Percentiles rank a stretch among this genome's conserved stretches.
These are phyloP conservation scores for Hsuehochloa calcarea DNA, from an alignment of 176 grass and related monocot species.

Conservation along the genomic window DNA sequence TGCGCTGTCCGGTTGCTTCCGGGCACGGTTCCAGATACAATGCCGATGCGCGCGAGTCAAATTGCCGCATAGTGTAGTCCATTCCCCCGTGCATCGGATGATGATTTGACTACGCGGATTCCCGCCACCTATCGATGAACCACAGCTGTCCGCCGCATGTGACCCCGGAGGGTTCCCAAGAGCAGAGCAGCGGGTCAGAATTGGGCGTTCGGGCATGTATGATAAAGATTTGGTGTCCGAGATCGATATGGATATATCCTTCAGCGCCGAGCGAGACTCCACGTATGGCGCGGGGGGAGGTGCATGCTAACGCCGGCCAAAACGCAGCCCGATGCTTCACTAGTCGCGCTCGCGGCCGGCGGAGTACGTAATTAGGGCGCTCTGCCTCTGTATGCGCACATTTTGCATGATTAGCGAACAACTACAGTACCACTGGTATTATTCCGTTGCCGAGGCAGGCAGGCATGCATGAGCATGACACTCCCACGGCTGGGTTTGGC, in stretches of 20 bases:
- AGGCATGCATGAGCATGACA: background rate
- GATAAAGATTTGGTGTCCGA: background rate
- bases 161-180: slow-evolving; percentile 36
- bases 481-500: background rate
- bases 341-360: background rate
- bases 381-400: background rate
- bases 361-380: background rate
- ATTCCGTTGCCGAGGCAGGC: background rate
- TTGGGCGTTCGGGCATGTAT: background rate
- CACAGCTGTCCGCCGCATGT: slow-evolving; percentile 37
- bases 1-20: slow-evolving; percentile 46
- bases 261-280: background rate
- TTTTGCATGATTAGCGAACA: background rate
- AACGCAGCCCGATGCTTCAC: background rate
- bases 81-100: slow-evolving; percentile 3
- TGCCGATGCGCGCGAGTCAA: slow-evolving; percentile 10
- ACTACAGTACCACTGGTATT: no score
- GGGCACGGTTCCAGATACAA: slow-evolving; percentile 35
- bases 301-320: slow-evolving; percentile 17
- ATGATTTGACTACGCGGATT: background rate
- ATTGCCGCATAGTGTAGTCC: background rate
- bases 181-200: background rate
- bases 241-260: slow-evolving; percentile 34
- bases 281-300: background rate
- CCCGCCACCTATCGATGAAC: background rate